Evolutionary conservation across 1,284 basidiomycete genomes (phyloP).

Genomic region (Ustilago curta): DNA sequence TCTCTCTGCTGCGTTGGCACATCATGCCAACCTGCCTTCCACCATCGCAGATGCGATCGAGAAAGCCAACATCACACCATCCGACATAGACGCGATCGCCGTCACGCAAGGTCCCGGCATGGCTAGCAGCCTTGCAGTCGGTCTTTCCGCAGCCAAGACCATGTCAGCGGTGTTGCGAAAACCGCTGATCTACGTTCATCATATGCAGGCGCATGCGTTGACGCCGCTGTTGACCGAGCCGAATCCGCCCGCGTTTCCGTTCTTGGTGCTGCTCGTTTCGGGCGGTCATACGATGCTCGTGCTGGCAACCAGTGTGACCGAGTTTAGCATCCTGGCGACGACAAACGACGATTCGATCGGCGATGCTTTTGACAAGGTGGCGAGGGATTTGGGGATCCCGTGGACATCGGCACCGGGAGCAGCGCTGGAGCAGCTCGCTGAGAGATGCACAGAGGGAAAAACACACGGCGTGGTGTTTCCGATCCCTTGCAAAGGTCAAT

Average conservation of each 20-base stretch:
- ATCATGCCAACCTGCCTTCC: slow-evolving; percentile 55
- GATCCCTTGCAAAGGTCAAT: slow-evolving; percentile 46
- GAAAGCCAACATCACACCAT: slow-evolving; percentile 21
- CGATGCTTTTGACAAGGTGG: slow-evolving; percentile 66
- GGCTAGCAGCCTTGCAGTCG: slow-evolving; percentile 58
- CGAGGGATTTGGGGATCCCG: slow-evolving; percentile 53
- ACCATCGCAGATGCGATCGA: slow-evolving; percentile 53
- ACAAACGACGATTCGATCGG: slow-evolving; percentile 66
- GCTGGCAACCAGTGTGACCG: slow-evolving; percentile 35
- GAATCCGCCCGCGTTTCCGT: slow-evolving; percentile 56
- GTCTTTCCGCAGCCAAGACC: slow-evolving; percentile 60
- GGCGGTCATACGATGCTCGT: slow-evolving; percentile 68
- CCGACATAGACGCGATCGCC: slow-evolving; percentile 63
- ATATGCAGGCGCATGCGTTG: slow-evolving; percentile 62
- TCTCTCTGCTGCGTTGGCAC: slow-evolving; percentile 53
- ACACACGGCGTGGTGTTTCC: slow-evolving; percentile 27
- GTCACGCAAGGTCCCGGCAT: slow-evolving; percentile 68
- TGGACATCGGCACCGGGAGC: slow-evolving; percentile 64
- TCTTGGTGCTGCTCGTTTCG: slow-evolving; percentile 63
- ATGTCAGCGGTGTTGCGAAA: slow-evolving; percentile 53
- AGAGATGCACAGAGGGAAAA: background rate
- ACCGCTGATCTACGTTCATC: slow-evolving; percentile 65
- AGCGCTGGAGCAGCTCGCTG: slow-evolving; percentile 49
- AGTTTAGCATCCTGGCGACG: slow-evolving; percentile 59
- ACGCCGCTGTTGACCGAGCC: slow-evolving; percentile 45